Evolutionary conservation across 129 eudicot species (phyloP), one percentile per base, ranked within the genome.

Genomic region (Smallanthus sonchifolius): DNA sequence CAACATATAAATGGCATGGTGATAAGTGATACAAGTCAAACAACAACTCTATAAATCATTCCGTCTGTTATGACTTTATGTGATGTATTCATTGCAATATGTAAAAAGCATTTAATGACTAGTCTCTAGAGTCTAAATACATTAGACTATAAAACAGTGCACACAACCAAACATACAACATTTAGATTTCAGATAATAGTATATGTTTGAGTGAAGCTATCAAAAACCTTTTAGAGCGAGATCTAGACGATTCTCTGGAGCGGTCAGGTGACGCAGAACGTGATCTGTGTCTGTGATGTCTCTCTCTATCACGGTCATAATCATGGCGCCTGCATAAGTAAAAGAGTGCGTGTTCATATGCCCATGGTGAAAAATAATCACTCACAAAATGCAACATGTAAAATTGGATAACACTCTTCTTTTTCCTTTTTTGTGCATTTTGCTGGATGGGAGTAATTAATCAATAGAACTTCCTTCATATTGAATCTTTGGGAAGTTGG

Each of bases 271-370:
- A 87, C 38, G 72, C 88, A 67, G 90, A 88, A 38, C 84, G 87
- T 36, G 91, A 86, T 85, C 90, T 88, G 65, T 75, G 87, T 54
- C 90, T 82, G 62, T 86, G 83, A 56, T 81, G 86, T 67, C 83
- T 88, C 66, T 86, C 97, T 83, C 87, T 82, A 57, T 91, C 89
- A 30, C 83, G 84, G 38, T 82, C 91, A 81, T 82, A 77, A 78
- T 84, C 87, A 74, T 77, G 73, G 13, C 69, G 82, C 88, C 97
- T 88, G 92, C 77, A 76, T 59, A 80, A 78, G 61, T 30, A 54
- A 51, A 70, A 34, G 47, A 70, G 13, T 57, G 30, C 24, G 42
- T 45, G n/a, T 65, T 71, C 60, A 11, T 52, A 51, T 37, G 36
- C 16, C 20, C 38, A 17, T 36, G 14, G 32, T 51, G 35, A 32